These are phyloP conservation scores for Corymbia calophylla DNA, from an alignment of 441 rosid species.

Conservation along the genomic window DNA sequence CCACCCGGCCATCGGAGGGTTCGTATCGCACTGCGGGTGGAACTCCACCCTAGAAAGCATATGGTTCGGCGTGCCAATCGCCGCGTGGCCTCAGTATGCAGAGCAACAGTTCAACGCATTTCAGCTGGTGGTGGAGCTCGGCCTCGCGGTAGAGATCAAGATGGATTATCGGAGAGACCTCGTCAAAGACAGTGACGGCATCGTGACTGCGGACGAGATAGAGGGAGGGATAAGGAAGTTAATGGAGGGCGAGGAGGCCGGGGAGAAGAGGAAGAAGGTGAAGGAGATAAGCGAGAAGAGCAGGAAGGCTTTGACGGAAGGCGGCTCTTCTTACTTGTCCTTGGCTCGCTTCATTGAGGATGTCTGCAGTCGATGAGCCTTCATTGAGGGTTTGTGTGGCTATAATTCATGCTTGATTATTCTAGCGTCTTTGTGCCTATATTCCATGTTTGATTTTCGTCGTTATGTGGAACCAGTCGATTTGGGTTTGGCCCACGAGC, in stretches of 20 bases:
- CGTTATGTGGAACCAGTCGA: too few relatives aligned
- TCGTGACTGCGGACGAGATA: neutral
- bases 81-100: neutral
- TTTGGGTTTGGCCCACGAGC: neutral
- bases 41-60: slow-evolving; percentile 1
- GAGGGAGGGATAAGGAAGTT: neutral
- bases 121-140: neutral
- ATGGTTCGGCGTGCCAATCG: neutral
- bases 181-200: neutral
- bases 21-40: neutral
- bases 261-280: neutral
- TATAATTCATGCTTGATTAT: too few relatives aligned
- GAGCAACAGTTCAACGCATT: neutral
- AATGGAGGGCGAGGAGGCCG: neutral
- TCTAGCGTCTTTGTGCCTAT: too few relatives aligned
- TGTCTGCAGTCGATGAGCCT: neutral
- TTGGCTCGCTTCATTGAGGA: neutral
- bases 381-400: neutral
- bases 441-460: too few relatives aligned
- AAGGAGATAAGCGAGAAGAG: neutral
- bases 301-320: neutral
- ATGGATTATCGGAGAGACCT: neutral
- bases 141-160: neutral
- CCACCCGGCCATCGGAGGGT: neutral
- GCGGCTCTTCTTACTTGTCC: neutral